Conservation (phyloP, 2,329 filamentous ascomycete species). For the Cadophora sp. region DNA sequence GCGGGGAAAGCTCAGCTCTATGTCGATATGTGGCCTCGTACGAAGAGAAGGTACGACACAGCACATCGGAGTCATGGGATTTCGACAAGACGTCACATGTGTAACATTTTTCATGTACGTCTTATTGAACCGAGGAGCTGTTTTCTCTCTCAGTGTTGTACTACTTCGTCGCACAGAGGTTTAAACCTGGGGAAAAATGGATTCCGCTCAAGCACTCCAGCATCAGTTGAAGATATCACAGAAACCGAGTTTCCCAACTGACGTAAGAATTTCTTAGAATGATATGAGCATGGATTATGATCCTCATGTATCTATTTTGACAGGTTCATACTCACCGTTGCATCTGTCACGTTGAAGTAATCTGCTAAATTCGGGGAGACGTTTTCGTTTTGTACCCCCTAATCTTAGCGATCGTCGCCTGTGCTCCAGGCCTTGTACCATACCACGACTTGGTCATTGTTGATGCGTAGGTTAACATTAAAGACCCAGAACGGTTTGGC, state of each 20-base stretch:
- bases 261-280: too few species aligned
- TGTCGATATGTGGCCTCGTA: constrained; percentile 9
- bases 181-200: neutral
- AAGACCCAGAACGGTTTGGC: too few species aligned
- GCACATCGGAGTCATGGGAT: constrained; percentile 6
- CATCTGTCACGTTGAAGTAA: neutral
- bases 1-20: neutral
- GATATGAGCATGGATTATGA: too few species aligned
- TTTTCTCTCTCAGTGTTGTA: neutral
- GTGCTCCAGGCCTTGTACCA: neutral
- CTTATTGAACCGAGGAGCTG: neutral
- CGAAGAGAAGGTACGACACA: neutral
- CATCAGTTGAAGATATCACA: too few species aligned
- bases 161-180: neutral
- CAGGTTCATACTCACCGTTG: neutral
- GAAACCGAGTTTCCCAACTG: too few species aligned
- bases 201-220: too few species aligned
- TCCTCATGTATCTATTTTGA: too few species aligned
- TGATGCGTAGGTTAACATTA: too few species aligned
- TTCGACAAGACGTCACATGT: neutral
- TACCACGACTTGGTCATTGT: neutral
- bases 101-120: neutral
- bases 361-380: neutral
- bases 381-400: neutral
- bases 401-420: neutral